Conservation (phyloP, 2,329 filamentous ascomycete species). For the Botrytis medusae region DNA sequence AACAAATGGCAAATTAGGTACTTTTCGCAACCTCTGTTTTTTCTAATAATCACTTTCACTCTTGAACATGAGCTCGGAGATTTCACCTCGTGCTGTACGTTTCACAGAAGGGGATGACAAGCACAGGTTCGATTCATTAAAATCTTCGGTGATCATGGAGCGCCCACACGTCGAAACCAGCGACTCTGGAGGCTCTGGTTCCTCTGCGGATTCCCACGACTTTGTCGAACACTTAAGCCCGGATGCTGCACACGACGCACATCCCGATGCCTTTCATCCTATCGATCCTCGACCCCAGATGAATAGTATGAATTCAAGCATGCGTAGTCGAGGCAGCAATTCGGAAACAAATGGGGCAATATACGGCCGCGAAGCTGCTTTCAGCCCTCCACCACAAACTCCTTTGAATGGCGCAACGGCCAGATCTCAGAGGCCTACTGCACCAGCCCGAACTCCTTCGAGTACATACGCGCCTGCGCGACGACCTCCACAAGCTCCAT, state of each 20-base stretch:
- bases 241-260: slow-evolving; percentile 27
- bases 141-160: slow-evolving; percentile 40
- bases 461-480: slow-evolving; percentile 72
- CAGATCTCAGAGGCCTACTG: slow-evolving; percentile 66
- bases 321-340: slow-evolving; percentile 46
- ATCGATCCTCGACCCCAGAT: slow-evolving; percentile 34
- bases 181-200: slow-evolving; percentile 47
- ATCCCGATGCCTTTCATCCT: slow-evolving; percentile 29
- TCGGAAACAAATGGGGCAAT: slow-evolving; percentile 36
- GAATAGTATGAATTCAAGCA: slow-evolving; percentile 36
- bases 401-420: slow-evolving; percentile 49
- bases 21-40: slow-evolving; percentile 20
- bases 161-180: slow-evolving; percentile 37
- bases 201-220: slow-evolving; percentile 31
- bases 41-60: slow-evolving; percentile 2
- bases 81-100: slow-evolving; percentile 56
- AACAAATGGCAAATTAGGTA: slow-evolving; percentile 21
- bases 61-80: slow-evolving; percentile 44
- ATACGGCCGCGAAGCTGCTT: slow-evolving; percentile 29
- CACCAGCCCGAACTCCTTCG: slow-evolving; percentile 71
- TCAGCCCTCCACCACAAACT: slow-evolving; percentile 30
- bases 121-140: slow-evolving; percentile 46
- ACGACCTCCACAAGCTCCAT: slow-evolving; percentile 51
- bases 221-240: slow-evolving; percentile 34
- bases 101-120: slow-evolving; percentile 54